These are phyloP conservation scores for Venustampulla echinocandica DNA, from an alignment of 495 filamentous ascomycete genomes.

Conservation along the genomic window DNA sequence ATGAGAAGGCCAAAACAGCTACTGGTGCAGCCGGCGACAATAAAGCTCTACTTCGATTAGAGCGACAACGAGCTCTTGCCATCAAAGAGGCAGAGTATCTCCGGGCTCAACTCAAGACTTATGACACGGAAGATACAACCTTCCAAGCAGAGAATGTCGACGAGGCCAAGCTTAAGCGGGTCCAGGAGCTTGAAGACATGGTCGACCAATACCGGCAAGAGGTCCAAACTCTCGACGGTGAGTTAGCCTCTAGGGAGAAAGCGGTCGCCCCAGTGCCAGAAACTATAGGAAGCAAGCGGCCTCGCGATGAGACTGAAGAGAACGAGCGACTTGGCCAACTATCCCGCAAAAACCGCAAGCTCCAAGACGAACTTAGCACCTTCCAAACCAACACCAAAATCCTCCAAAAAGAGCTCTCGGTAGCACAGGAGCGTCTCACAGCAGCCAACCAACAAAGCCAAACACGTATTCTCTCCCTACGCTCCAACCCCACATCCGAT, in stretches of 20 bases:
- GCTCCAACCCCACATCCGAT: slow-evolving; percentile 81
- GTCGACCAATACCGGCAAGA: slow-evolving; percentile 87
- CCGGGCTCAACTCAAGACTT: slow-evolving; percentile 83
- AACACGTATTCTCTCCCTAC: slow-evolving; percentile 78
- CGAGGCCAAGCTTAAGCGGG: slow-evolving; percentile 62
- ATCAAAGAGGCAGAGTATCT: slow-evolving; percentile 90
- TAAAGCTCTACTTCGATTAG: slow-evolving; percentile 58
- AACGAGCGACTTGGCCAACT: slow-evolving; percentile 76
- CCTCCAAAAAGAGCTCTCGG: slow-evolving; percentile 66
- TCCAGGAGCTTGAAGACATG: slow-evolving; percentile 73
- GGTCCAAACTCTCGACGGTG: slow-evolving; percentile 59
- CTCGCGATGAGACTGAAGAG: slow-evolving; percentile 43
- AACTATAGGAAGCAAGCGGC: slow-evolving; percentile 46
- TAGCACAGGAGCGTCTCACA: slow-evolving; percentile 58
- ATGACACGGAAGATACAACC: slow-evolving; percentile 80
- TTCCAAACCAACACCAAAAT: slow-evolving; percentile 56
- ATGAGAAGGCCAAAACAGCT: slow-evolving; percentile 57
- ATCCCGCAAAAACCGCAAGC: slow-evolving; percentile 69
- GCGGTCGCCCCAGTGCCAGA: slow-evolving; percentile 19
- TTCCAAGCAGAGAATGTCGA: slow-evolving; percentile 73
- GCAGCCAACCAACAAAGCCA: slow-evolving; percentile 64
- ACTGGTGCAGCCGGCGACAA: slow-evolving; percentile 42
- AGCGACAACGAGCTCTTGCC: slow-evolving; percentile 76
- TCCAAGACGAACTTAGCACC: slow-evolving; percentile 69
- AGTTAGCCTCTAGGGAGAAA: slow-evolving; percentile 56